phyloP scores from a whole-genome alignment of 2,329 filamentous ascomycete genomes.

The Stachybotrys chartarum region DNA sequence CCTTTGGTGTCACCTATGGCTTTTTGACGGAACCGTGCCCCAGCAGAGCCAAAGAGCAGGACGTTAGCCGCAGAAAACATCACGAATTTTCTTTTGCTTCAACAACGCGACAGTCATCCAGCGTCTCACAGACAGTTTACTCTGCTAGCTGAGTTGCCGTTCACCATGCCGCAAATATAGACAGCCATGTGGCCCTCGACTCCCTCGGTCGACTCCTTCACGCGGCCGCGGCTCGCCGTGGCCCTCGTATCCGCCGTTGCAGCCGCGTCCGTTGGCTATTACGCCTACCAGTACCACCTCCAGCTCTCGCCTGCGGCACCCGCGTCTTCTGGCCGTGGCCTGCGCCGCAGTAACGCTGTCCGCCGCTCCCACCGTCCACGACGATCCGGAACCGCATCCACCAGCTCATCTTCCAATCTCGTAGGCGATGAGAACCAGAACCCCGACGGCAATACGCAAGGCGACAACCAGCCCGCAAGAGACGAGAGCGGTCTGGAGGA shows the following conservation, averaged over 20 bases:
- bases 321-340: conserved; percentile 20
- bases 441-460: conserved; percentile 30
- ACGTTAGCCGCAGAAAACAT: no score
- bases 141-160: neutral
- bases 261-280: conserved; percentile 50
- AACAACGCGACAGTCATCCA: no score
- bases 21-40: no score
- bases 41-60: no score
- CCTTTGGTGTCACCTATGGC: no score
- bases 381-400: conserved; percentile 62
- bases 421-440: conserved; percentile 33
- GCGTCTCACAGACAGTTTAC: neutral
- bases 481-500: conserved; percentile 31
- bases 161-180: conserved; percentile 10
- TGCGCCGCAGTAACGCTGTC: conserved; percentile 63
- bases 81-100: no score
- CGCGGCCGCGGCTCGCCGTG: conserved; percentile 47
- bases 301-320: conserved; percentile 7
- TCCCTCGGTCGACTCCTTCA: conserved; percentile 45
- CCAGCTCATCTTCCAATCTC: conserved; percentile 28
- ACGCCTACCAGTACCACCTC: conserved; percentile 40
- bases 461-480: conserved; percentile 28
- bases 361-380: conserved; percentile 47
- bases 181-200: conserved; percentile 39
- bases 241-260: conserved; percentile 48